Evolutionary conservation across 129 eudicot genomes (phyloP).

Genomic region (Chrysanthemum seticuspe): DNA sequence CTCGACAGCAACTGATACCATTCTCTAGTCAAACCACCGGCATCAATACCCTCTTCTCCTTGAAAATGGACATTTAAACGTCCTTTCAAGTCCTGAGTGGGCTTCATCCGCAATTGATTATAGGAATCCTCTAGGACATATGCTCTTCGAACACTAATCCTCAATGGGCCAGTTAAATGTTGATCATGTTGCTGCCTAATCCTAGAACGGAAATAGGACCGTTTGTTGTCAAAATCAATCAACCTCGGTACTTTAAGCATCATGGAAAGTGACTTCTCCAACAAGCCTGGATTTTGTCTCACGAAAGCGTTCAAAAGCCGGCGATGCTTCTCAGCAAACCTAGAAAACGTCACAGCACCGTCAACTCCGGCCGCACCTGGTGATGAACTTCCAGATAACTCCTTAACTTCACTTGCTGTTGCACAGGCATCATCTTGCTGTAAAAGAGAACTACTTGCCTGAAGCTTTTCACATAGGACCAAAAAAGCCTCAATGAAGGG

Average conservation of each 20-base stretch:
- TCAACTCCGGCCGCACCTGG: slow-evolving; percentile 49
- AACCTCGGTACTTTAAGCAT: slow-evolving; percentile 92
- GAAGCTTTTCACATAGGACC: slow-evolving; percentile 90
- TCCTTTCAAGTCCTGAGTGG: slow-evolving; percentile 83
- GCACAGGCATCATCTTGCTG: slow-evolving; percentile 72
- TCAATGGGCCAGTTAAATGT: slow-evolving; percentile 77
- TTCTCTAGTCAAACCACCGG: slow-evolving; percentile 98
- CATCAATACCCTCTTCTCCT: slow-evolving; percentile 99
- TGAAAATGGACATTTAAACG: slow-evolving; percentile 97
- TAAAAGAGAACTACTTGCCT: slow-evolving; percentile 49
- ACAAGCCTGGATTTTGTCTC: slow-evolving; percentile 86
- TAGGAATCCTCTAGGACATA: slow-evolving; percentile 96
- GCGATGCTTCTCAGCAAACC: slow-evolving; percentile 93
- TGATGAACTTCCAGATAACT: slow-evolving; percentile 54
- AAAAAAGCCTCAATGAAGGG: slow-evolving; percentile 91
- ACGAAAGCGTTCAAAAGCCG: slow-evolving; percentile 92
- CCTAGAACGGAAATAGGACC: slow-evolving; percentile 91
- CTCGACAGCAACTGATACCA: slow-evolving; percentile 95
- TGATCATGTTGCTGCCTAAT: slow-evolving; percentile 97
- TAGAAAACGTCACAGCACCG: slow-evolving; percentile 68
- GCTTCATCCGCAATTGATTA: slow-evolving; percentile 88
- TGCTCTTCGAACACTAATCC: slow-evolving; percentile 97
- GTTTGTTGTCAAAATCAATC: slow-evolving; percentile 94
- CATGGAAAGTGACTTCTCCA: slow-evolving; percentile 96
- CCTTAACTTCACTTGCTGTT: slow-evolving; percentile 90